Evolutionary conservation across 352 stramenopile species (phyloP).

Genomic region (Globisporangium camurandrum): DNA sequence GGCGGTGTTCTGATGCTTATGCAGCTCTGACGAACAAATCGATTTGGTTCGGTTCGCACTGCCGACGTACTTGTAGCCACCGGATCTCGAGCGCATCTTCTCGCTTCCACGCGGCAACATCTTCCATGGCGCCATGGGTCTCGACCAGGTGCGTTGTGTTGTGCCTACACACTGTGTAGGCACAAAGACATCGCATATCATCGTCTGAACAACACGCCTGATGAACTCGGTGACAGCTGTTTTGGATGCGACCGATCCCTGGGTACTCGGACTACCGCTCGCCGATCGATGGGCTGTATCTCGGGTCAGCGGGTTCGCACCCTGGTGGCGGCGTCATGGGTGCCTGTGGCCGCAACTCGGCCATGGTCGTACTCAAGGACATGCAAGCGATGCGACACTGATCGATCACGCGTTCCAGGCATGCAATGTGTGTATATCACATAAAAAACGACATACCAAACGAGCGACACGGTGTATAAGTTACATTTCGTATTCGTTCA

Average conservation of each 20-base stretch:
- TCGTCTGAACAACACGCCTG: neutral
- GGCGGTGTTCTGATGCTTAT: neutral
- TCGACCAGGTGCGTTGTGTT: conserved; percentile 61
- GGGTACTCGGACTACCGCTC: conserved; percentile 83
- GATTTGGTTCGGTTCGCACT: neutral
- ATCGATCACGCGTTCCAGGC: too few species aligned
- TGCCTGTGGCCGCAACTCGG: conserved; percentile 79
- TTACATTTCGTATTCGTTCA: too few species aligned
- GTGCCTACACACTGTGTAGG: neutral
- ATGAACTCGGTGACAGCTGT: conserved; percentile 31
- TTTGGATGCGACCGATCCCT: conserved; percentile 80
- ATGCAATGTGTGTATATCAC: too few species aligned
- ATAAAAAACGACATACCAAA: too few species aligned
- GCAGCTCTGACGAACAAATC: too few species aligned
- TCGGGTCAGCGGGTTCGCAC: conserved; percentile 81
- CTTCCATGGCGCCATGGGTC: conserved; percentile 84
- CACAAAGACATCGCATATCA: too few species aligned
- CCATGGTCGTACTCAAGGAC: conserved; percentile 64
- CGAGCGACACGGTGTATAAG: too few species aligned
- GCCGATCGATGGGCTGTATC: conserved; percentile 74
- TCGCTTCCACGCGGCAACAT: conserved; percentile 86
- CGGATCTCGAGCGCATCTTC: conserved; percentile 84
- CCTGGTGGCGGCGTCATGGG: conserved; percentile 90
- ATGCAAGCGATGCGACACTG: conserved; percentile 16
- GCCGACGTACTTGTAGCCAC: conserved; percentile 32